phyloP scores from a whole-genome alignment of 441 rosid species.

The Adansonia rubrostipa region DNA sequence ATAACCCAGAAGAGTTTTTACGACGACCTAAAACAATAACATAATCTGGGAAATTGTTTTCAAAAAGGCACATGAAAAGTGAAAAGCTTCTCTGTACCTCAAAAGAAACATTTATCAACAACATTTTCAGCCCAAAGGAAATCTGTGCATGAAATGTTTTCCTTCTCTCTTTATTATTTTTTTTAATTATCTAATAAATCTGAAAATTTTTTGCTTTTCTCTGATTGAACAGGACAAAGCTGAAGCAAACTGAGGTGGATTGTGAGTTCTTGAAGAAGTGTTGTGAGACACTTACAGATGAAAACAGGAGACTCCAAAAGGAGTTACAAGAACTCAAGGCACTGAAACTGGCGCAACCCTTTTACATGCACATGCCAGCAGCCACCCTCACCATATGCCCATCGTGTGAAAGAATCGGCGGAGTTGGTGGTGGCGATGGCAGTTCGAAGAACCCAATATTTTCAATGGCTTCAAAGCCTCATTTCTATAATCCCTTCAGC shows the following conservation, averaged over 20 bases:
- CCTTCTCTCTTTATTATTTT: too few species aligned
- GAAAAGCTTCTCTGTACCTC: neutral
- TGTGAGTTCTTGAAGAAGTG: constrained; percentile 67
- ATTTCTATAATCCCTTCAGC: constrained; percentile 68
- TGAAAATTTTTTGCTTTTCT: neutral
- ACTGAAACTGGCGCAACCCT: constrained; percentile 66
- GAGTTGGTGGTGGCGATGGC: constrained; percentile 40
- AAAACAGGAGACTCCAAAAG: constrained; percentile 68
- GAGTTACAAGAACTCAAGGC: constrained; percentile 78
- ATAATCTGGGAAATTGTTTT: too few species aligned
- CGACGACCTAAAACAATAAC: too few species aligned
- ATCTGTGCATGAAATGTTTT: neutral
- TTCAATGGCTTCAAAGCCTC: constrained; percentile 63
- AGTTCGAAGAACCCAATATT: constrained; percentile 50
- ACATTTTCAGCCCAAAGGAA: neutral
- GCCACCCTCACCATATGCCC: constrained; percentile 77
- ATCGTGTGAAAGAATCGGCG: constrained; percentile 68
- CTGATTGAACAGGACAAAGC: constrained; percentile 59
- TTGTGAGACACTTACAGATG: constrained; percentile 66
- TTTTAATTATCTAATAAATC: neutral
- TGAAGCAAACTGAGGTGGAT: constrained; percentile 77
- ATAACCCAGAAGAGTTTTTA: too few species aligned
- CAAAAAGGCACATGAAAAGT: neutral
- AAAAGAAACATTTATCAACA: neutral
- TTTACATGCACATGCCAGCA: constrained; percentile 76